These are phyloP conservation scores for Evernia prunastri DNA, from an alignment of 495 filamentous ascomycete species.

Conservation along the genomic window DNA sequence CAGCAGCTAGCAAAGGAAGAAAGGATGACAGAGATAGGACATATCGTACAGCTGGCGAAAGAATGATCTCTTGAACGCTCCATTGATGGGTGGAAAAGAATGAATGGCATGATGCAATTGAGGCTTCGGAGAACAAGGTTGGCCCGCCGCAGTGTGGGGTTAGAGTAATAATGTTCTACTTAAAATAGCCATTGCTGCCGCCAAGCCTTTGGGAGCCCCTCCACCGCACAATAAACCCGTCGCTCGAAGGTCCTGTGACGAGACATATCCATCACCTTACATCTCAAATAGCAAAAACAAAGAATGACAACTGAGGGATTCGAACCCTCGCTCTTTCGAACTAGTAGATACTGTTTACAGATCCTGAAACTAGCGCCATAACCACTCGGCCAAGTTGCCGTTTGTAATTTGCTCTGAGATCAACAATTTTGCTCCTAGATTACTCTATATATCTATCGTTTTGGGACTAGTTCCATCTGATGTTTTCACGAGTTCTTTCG, in stretches of 20 bases:
- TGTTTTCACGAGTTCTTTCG: no score
- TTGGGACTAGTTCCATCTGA: no score
- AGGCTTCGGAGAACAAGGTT: neutral
- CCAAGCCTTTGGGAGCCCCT: neutral
- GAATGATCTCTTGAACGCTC: neutral
- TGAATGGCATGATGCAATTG: constrained; percentile 7
- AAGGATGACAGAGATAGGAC: neutral
- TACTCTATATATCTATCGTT: no score
- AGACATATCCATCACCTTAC: neutral
- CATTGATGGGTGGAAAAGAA: neutral
- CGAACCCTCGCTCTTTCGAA: constrained; percentile 34
- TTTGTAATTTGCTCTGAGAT: no score
- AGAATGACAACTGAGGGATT: constrained; percentile 29
- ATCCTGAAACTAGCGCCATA: constrained; percentile 33
- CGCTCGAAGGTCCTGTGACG: neutral
- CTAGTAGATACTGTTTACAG: constrained; percentile 24
- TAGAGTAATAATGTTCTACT: no score
- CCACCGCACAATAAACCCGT: no score
- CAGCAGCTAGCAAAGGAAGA: neutral
- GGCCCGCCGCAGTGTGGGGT: neutral
- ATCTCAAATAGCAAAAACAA: neutral
- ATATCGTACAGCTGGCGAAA: neutral
- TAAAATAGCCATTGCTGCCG: no score
- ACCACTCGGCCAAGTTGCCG: constrained; percentile 23
- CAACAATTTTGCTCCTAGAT: no score